phyloP scores from a whole-genome alignment of 176 grass and related monocot species.

The Zoysia japonica region DNA sequence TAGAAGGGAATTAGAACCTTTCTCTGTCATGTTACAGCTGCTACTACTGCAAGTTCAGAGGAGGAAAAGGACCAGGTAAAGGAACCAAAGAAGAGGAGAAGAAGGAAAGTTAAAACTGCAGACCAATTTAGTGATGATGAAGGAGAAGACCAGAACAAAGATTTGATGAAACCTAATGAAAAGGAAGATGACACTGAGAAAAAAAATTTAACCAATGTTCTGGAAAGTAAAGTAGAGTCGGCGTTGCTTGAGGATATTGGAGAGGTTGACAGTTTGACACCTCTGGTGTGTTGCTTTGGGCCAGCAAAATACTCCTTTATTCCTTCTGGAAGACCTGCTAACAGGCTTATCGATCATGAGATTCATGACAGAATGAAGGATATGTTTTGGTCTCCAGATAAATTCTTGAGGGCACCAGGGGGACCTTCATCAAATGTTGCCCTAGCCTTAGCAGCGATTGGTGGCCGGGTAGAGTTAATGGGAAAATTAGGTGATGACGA shows the following conservation, averaged over 20 bases:
- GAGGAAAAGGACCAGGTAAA: conserved; percentile 51
- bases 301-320: conserved; percentile 72
- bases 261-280: conserved; percentile 47
- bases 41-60: conserved; percentile 14
- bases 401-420: conserved; percentile 80
- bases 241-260: conserved; percentile 45
- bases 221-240: conserved; percentile 46
- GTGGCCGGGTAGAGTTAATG: conserved; percentile 76
- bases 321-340: conserved; percentile 73
- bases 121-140: conserved; percentile 30
- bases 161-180: conserved; percentile 13
- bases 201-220: conserved; percentile 1
- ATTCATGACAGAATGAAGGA: conserved; percentile 72
- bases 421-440: conserved; percentile 78
- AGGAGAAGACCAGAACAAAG: conserved; percentile 26
- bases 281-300: conserved; percentile 89
- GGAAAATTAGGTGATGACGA: conserved; percentile 89
- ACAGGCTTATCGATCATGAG: conserved; percentile 68
- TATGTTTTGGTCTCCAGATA: conserved; percentile 72
- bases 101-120: conserved; percentile 41
- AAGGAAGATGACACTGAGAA: conserved; percentile 5
- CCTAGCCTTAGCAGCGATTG: conserved; percentile 62
- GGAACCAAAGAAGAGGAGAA: conserved; percentile 60
- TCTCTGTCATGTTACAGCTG: conserved; percentile 39
- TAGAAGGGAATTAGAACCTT: neutral